Evolutionary conservation across 495 filamentous ascomycete genomes (phyloP).

Genomic region (Trichoderma asperelloides): DNA sequence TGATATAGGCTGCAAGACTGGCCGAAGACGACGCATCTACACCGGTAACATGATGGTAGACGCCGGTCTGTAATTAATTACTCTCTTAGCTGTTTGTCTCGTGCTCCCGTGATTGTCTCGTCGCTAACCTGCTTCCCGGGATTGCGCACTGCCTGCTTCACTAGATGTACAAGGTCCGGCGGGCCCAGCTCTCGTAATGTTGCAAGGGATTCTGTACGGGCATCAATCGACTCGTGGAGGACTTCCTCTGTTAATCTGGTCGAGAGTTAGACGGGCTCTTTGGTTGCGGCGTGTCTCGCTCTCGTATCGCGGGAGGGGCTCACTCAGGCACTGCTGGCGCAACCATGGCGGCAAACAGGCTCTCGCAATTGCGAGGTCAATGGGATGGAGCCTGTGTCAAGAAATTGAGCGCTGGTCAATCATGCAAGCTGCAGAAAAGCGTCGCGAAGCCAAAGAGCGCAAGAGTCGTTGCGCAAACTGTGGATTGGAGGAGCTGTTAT

Average conservation of each 20-base stretch:
- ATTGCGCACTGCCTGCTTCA: constrained; percentile 70
- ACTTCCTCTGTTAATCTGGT: constrained; percentile 83
- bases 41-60: constrained; percentile 97
- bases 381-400: background rate
- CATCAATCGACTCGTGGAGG: constrained; percentile 76
- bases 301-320: constrained; percentile 24
- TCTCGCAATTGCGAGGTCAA: background rate
- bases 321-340: constrained; percentile 86
- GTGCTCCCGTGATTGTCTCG: background rate
- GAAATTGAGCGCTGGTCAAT: background rate
- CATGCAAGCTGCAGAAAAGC: background rate
- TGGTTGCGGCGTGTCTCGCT: background rate
- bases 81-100: constrained; percentile 10
- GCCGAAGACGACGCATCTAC: constrained; percentile 96
- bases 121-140: constrained; percentile 52
- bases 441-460: background rate
- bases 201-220: constrained; percentile 77
- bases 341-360: constrained; percentile 53
- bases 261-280: background rate
- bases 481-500: background rate
- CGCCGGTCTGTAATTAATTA: constrained; percentile 52
- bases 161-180: constrained; percentile 88
- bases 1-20: constrained; percentile 94
- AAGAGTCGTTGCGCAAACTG: background rate
- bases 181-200: constrained; percentile 86